Base-by-base conservation (phyloP, 176 grass and related monocot species). In the Aegilops sharonensis region DNA sequence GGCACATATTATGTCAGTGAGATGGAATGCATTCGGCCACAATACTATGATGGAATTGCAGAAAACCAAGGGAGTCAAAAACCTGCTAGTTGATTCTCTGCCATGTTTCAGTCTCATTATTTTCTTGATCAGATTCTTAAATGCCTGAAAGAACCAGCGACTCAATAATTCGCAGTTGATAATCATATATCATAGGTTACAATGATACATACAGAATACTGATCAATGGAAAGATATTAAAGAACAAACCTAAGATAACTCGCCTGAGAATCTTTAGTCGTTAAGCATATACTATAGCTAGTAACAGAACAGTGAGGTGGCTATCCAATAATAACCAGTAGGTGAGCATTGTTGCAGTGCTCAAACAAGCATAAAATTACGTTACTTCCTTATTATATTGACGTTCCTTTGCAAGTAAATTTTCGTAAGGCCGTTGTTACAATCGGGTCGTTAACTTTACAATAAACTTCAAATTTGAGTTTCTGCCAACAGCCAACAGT, bases 61-160 rank as follows among this genome's bases (percentile, higher is more conserved):
- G 60, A 50, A 75, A 85, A 76, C 25, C 0, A 81, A 48, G 72
- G 11, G 3, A 67, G 15, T 70, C 67, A 68, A 27, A 81, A 76
- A 85, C 71, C 78, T 82, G 29, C 21, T 45, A 36, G 21, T 11
- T 47, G 78, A 69, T 25, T 36, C 8, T 45, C 69, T 68, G 21
- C 54, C 3, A 8, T 72, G 50, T 60, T 89, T 89, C 83, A 71
- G 68, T 77, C 63, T 48, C 62, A 23, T 82, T 52, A 82, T 50
- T 70, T 89, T 50, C 48, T 89, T 61, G 50, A 82, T 39, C 62
- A 89, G 13, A 25, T 77, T 81, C 69, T 81, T 45, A 89, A 89
- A 89, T 48, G 83, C 88, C 88, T 89, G 78, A 75, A 81, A 81
- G 45, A 76, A 81, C 47, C 9, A 80, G 12, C n/a, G 12, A 71